Evolutionary conservation across 352 stramenopile species (phyloP), one percentile per base, ranked within the genome.

Genomic region (Pythium sukuiense): DNA sequence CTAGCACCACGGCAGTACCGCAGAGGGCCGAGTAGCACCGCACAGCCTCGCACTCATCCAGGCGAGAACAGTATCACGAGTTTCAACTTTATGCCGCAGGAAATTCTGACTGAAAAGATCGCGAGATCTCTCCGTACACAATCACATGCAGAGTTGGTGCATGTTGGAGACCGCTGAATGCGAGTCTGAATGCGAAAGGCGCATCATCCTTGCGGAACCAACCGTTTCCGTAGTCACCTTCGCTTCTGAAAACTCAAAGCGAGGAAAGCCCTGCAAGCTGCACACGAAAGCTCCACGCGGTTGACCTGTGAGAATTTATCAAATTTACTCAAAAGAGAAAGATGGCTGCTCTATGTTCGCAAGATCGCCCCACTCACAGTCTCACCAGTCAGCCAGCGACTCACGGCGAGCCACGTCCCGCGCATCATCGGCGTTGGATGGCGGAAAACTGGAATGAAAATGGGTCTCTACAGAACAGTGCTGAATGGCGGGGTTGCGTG

Each of bases 151-250:
- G 24, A 1, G 49, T 37, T 6, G 18, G 27, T 27, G 37, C 49
- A 32, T 33, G 16, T 27, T 24, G 14, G 9, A 37, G 30, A 13
- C 13, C 30, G 16, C 5, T 58, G 52, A 58, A 58, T 58, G 52
- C 52, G 52, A 58, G 52, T 58, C 52, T 58, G 52, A 58, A 58
- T 58, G 52, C 29, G 52, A 58, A 26, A 27, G 41, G 41, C n/a
- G 27, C 52, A 58, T 35, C 30, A 41, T 58, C 52, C 52, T 58
- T 20, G 43, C 14, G 4, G 41, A 7, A 26, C 41, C 41, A 49
- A 20, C n/a, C 41, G 41, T 49, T 49, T 46, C 11, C 16, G 14
- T 26, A 11, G 13, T 1, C 13, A 18, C 35, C 35, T 43, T 2
- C 35, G 35, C 7, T 18, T 11, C 3, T 16, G 35, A 43, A 12